Evolutionary conservation across 768 basidiomycete species (phyloP), one percentile per base, ranked within the genome.

Genomic region (Pilatotrama ljubarskyi): DNA sequence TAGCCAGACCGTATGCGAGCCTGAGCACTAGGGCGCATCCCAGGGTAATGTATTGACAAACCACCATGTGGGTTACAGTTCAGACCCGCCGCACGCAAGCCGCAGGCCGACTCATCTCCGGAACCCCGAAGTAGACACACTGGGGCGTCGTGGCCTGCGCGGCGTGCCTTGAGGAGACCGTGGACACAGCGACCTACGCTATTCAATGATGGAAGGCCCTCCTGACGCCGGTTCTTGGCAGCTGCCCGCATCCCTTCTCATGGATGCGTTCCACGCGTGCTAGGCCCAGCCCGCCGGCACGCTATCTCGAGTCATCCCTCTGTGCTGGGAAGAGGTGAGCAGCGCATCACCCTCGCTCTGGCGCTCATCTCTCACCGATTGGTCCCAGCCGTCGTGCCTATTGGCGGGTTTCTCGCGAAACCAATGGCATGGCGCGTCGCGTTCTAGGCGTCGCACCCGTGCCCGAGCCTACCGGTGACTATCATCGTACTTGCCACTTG

Each of bases 181-280:
- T 32, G 51, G 17, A 40, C 22, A 22, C n/a, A n/a, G 44, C 17
- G 44, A 32, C 47, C 47, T 29, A 36, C 18, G 32, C n/a, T 24
- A 41, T 57, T 57, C 47, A 57, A 38, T 42, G 46, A 29, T 15
- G 24, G 52, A 48, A 57, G 47, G 26, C 47, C 29, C 22, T 8
- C 22, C 26, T 41, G 40, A 38, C 47, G 47, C 55, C 55, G 38
- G 47, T n/a, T 24, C 55, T 57, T 57, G 55, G 55, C 55, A 57
- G 55, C 38, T 49, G 47, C 38, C 47, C 41, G 26, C 32, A 17
- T 49, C 15, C 55, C 47, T 57, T 49, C 47, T 41, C 55, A 49
- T 55, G 42, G 29, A 35, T 32, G 53, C 38, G n/a, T 37, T 54
- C 53, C 53, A 44, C 54, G 43, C 32, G 41, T 46, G 54, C 32